A percentile compares a stretch with the other conserved stretches of the same genome.
phyloP scores from a whole-genome alignment of 2,329 filamentous ascomycete genomes.

The Colletotrichum liriopes region DNA sequence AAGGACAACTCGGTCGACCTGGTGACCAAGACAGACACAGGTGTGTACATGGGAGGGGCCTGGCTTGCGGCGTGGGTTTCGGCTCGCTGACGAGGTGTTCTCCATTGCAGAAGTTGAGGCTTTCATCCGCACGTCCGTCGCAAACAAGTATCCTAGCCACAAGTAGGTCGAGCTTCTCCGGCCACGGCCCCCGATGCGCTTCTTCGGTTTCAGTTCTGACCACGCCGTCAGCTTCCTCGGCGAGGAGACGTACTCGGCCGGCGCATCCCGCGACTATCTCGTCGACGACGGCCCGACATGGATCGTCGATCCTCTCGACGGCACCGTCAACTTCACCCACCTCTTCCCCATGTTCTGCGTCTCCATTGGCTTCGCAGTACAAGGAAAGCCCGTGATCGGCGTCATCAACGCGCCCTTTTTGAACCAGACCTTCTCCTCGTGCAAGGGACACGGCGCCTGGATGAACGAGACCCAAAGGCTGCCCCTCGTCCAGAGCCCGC shows the following conservation, averaged over 20 bases:
- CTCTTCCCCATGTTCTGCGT: constrained; percentile 88
- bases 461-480: constrained; percentile 75
- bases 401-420: constrained; percentile 82
- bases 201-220: constrained; percentile 5
- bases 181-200: background rate
- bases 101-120: constrained; percentile 74
- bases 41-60: constrained; percentile 56
- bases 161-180: constrained; percentile 62
- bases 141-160: constrained; percentile 74
- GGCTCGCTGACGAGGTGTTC: constrained; percentile 15
- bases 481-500: constrained; percentile 74
- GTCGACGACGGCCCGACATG: constrained; percentile 77
- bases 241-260: constrained; percentile 82
- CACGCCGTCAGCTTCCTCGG: constrained; percentile 74
- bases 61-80: background rate
- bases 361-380: constrained; percentile 78
- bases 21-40: constrained; percentile 83
- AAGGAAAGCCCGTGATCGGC: constrained; percentile 75
- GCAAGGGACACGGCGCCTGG: constrained; percentile 77
- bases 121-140: constrained; percentile 76
- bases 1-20: constrained; percentile 85
- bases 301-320: constrained; percentile 84
- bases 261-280: constrained; percentile 77
- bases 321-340: constrained; percentile 87
- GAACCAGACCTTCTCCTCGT: constrained; percentile 78